Conservation (phyloP, 2,329 filamentous ascomycete species). For the Beauveria varroae region DNA sequence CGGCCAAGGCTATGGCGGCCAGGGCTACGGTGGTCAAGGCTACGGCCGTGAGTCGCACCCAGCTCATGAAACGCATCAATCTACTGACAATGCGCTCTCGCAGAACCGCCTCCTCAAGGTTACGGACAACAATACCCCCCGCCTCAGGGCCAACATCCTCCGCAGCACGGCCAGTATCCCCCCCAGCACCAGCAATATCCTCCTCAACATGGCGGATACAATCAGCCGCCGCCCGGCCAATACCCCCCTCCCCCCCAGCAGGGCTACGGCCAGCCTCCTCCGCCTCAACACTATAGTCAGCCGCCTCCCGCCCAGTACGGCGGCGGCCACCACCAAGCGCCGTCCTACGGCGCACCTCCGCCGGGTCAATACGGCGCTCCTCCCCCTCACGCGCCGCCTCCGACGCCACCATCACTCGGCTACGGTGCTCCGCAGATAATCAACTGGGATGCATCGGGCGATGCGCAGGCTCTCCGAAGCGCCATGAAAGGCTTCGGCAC, state of each 20-base stretch:
- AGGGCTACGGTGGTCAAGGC: slow-evolving; percentile 20
- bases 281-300: slow-evolving; percentile 21
- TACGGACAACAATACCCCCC: slow-evolving; percentile 31
- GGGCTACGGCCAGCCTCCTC: slow-evolving; percentile 19
- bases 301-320: slow-evolving; percentile 21
- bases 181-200: slow-evolving; percentile 29
- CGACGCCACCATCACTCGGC: slow-evolving; percentile 62
- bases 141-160: slow-evolving; percentile 28
- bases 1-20: slow-evolving; percentile 18
- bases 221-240: slow-evolving; percentile 20
- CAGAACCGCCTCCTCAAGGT: slow-evolving; percentile 29
- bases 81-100: not conserved
- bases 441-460: slow-evolving; percentile 57
- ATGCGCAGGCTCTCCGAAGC: slow-evolving; percentile 64
- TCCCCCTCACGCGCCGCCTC: slow-evolving; percentile 34
- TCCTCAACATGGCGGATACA: slow-evolving; percentile 22
- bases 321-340: slow-evolving; percentile 14
- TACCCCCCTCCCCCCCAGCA: slow-evolving; percentile 20
- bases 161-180: slow-evolving; percentile 21
- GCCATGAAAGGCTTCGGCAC: slow-evolving; percentile 96
- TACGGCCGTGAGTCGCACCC: slow-evolving; percentile 27
- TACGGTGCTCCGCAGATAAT: slow-evolving; percentile 68
- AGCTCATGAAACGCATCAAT: not conserved
- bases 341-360: slow-evolving; percentile 19
- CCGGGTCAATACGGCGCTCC: slow-evolving; percentile 34